Conservation (phyloP, 352 stramenopile species). For the Hyphochytrium catenoides region DNA sequence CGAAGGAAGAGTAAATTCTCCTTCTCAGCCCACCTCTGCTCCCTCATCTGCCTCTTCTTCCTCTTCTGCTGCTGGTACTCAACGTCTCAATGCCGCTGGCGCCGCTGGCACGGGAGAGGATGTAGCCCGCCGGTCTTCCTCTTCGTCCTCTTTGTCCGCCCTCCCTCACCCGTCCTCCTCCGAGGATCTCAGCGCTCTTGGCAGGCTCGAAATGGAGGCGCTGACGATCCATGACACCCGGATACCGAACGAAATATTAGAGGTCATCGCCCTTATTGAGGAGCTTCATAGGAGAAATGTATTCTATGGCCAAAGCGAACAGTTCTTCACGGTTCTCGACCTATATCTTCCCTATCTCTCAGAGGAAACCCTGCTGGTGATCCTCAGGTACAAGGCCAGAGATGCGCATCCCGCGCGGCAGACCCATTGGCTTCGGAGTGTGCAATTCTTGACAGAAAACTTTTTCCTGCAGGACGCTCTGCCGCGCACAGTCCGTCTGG, state of each 20-base stretch:
- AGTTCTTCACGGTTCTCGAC: slow-evolving; percentile 42
- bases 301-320: slow-evolving; percentile 23
- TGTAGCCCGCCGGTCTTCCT: no score
- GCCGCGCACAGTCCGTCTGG: slow-evolving; percentile 21
- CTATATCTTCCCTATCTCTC: slow-evolving; percentile 35
- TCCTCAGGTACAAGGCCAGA: slow-evolving; percentile 33
- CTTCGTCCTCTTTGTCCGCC: no score
- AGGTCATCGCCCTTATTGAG: slow-evolving; percentile 40
- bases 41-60: no score
- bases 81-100: no score
- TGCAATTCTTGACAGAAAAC: slow-evolving; percentile 21
- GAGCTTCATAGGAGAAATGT: slow-evolving; percentile 15
- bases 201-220: no score
- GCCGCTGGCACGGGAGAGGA: no score
- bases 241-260: slow-evolving; percentile 42
- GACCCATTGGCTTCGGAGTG: slow-evolving; percentile 26
- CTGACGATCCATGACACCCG: slow-evolving; percentile 37
- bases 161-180: no score
- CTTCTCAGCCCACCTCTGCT: no score
- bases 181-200: no score
- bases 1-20: no score
- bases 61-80: no score
- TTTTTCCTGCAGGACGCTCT: slow-evolving; percentile 33
- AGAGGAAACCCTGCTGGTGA: slow-evolving; percentile 23
- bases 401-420: slow-evolving; percentile 32